phyloP scores from a whole-genome alignment of 129 eudicot species.

The Artemisia tridentata region DNA sequence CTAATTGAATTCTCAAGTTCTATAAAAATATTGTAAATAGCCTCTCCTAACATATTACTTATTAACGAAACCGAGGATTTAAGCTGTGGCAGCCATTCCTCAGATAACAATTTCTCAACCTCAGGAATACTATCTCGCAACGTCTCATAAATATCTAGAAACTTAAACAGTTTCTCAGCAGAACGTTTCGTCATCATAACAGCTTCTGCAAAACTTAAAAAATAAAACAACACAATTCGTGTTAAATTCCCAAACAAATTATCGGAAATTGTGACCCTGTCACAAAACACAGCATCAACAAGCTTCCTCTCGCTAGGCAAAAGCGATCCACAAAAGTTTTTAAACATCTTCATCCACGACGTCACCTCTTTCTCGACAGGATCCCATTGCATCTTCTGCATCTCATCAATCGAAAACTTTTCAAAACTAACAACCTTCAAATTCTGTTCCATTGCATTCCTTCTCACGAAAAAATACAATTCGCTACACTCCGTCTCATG shows the following conservation, averaged over 20 bases:
- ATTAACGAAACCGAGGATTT: conserved; percentile 43
- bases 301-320: conserved; percentile 52
- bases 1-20: conserved; percentile 73
- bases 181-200: conserved; percentile 70
- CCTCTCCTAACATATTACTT: conserved; percentile 53
- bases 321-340: conserved; percentile 27
- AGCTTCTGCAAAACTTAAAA: conserved; percentile 63
- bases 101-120: conserved; percentile 35
- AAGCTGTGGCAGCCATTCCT: conserved; percentile 30
- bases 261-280: conserved; percentile 10
- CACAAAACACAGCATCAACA: conserved; percentile 37
- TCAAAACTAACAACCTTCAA: conserved; percentile 48
- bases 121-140: conserved; percentile 41
- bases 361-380: conserved; percentile 59
- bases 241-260: conserved; percentile 38
- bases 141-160: conserved; percentile 65
- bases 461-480: conserved; percentile 50
- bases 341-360: conserved; percentile 58
- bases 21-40: conserved; percentile 52
- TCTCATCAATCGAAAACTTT: conserved; percentile 66
- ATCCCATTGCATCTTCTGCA: conserved; percentile 84
- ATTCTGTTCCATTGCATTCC: conserved; percentile 57
- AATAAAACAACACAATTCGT: conserved; percentile 31
- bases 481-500: conserved; percentile 61
- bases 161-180: conserved; percentile 74